Base-by-base conservation (phyloP, 306 rosid species). In the Casuarina equisetifolia region DNA sequence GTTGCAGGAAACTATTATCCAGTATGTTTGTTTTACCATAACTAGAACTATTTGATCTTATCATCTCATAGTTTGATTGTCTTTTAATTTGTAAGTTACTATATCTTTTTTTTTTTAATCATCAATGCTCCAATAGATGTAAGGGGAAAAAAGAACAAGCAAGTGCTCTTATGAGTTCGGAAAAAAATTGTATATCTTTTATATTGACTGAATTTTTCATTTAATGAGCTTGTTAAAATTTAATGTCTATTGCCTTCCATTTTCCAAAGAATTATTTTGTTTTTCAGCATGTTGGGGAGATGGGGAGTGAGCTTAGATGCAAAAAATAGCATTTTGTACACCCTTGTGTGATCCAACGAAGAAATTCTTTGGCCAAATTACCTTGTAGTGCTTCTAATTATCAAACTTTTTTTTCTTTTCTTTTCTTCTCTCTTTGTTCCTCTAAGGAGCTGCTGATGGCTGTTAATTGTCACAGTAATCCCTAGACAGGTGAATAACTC, bases 1-100 rank as follows among this genome's bases (percentile, higher is more conserved):
- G 76, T 82, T 45, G 91, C 91, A 7, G 91, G 91, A 87, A 87
- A 87, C 78, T 87, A 87, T 73, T 87, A 87, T 61, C 91, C 91
- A 4, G 91, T 87, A 80, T 68, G 91, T 72, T 74, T 42, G 5
- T 42, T 76, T 66, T 42, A 3, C 36, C 49, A 79, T 95, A 66
- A 93, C 74, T 91, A 95, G 95, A 6, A 85, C 54, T 84, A 48
- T 48, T 48, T 10, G 51, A 48, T 9, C 3, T 9, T 9, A 13
- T 48, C 3, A 13, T 36, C 44, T 10, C 9, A 11, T 3, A 43
- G 9, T 49, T 57, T 57, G 15, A 9, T 48, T 48, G 13, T 48
- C 51, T 9, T 8, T 48, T 48, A 48, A 61, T 52, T 42, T 64
- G 43, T 51, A 51, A 35, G 17, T 10, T 36, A 58, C 32, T 40